phyloP scores from a whole-genome alignment of 495 filamentous ascomycete species.

The Neurospora sp. region DNA sequence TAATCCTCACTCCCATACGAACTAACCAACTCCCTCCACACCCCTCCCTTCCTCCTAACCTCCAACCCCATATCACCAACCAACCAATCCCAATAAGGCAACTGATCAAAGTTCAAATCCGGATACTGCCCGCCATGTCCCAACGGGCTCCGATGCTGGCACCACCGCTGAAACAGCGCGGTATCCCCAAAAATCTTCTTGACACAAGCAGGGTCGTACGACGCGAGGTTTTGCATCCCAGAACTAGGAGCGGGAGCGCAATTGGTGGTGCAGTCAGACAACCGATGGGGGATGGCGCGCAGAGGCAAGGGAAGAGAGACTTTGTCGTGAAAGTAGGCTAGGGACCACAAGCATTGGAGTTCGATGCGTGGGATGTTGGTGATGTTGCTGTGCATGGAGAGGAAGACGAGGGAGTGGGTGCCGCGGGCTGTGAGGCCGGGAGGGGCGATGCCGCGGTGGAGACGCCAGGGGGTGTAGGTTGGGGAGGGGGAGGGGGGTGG shows the following conservation, averaged over 20 bases:
- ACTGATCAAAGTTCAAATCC: conserved; percentile 54
- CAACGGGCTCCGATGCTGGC: conserved; percentile 44
- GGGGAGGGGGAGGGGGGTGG: too few species aligned
- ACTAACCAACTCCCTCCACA: conserved; percentile 31
- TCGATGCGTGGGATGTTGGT: conserved; percentile 29
- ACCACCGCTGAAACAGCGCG: conserved; percentile 47
- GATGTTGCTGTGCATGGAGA: conserved; percentile 52
- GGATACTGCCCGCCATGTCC: conserved; percentile 48
- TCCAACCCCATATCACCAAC: conserved; percentile 46
- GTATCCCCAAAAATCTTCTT: conserved; percentile 29
- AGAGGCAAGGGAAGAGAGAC: not conserved
- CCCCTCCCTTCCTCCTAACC: conserved; percentile 9
- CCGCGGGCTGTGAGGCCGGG: conserved; percentile 19
- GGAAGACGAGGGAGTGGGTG: conserved; percentile 44
- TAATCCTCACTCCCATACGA: conserved; percentile 44
- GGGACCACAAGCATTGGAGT: conserved; percentile 18
- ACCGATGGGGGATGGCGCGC: not conserved
- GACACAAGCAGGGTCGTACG: not conserved
- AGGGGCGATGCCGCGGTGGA: conserved; percentile 62
- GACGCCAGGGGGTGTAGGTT: conserved; percentile 27
- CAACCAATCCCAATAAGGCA: conserved; percentile 59
- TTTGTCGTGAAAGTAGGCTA: conserved; percentile 33
- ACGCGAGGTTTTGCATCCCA: not conserved
- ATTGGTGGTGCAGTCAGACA: not conserved
- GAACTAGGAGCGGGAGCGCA: too few species aligned